phyloP scores from a whole-genome alignment of 768 basidiomycete genomes.

The Leccinum obscurum region DNA sequence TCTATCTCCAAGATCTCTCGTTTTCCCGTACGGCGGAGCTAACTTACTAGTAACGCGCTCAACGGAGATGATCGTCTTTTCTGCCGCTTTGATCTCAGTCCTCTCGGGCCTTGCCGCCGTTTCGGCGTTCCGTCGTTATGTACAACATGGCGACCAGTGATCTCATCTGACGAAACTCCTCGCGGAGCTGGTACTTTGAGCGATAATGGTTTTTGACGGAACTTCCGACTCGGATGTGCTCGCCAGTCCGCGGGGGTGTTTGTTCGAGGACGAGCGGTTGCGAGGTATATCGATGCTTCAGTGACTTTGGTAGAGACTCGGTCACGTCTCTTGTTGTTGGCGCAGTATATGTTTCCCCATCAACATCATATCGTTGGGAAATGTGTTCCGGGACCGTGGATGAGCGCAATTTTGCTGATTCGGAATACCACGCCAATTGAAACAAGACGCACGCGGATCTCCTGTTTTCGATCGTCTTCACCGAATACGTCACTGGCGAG shows the following conservation, averaged over 20 bases:
- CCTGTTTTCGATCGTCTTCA: not conserved
- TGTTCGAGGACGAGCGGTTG: not conserved
- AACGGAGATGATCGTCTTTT: not conserved
- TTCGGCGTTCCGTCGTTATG: not conserved
- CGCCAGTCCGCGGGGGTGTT: conserved; percentile 10
- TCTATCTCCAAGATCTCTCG: not conserved
- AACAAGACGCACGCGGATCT: not conserved
- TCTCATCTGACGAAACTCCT: not conserved
- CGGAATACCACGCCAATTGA: not conserved
- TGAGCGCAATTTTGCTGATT: not conserved
- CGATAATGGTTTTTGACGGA: conserved; percentile 3
- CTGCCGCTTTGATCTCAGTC: not conserved
- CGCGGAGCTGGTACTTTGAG: not conserved
- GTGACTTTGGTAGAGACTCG: not conserved
- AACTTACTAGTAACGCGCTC: not conserved
- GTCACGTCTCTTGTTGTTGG: not conserved
- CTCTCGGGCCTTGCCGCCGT: not conserved
- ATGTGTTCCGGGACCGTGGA: not conserved
- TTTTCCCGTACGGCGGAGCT: not conserved
- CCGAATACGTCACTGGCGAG: not conserved
- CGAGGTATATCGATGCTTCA: not conserved
- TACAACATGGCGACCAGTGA: not conserved
- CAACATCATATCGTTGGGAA: not conserved
- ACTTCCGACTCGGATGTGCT: conserved; percentile 5
- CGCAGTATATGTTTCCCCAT: not conserved